Conservation (phyloP, 2,329 filamentous ascomycete genomes). For the Trichothecium sympodiale region DNA sequence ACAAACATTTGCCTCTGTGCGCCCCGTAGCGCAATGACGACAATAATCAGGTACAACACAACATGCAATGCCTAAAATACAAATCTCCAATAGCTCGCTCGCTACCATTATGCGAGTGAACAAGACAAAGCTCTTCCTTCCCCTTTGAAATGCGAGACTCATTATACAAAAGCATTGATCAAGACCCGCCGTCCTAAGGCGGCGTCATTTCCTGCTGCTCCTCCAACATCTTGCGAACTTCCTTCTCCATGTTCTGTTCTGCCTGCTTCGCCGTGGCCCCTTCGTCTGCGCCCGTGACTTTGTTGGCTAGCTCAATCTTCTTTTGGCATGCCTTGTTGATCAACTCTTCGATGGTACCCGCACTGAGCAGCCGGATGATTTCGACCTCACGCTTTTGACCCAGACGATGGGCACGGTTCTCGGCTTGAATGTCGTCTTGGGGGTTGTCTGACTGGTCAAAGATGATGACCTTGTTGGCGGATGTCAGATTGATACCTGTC, state of each 20-base stretch:
- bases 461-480: slow-evolving; percentile 94
- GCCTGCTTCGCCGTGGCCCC: slow-evolving; percentile 3
- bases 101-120: too few species aligned
- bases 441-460: slow-evolving; percentile 97
- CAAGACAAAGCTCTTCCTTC: too few species aligned
- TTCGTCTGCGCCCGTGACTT: slow-evolving; percentile 31
- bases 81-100: too few species aligned
- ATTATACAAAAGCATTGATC: too few species aligned
- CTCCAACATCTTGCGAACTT: slow-evolving; percentile 33
- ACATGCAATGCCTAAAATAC: too few species aligned
- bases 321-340: slow-evolving; percentile 86
- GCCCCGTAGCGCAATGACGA: too few species aligned
- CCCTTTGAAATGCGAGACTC: too few species aligned
- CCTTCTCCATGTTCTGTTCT: slow-evolving; percentile 28
- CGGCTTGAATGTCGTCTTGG: slow-evolving; percentile 95
- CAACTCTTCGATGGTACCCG: slow-evolving; percentile 80
- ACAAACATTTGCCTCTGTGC: too few species aligned
- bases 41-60: too few species aligned
- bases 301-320: slow-evolving; percentile 76
- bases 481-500: slow-evolving; percentile 92
- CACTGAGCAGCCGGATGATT: slow-evolving; percentile 73
- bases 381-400: slow-evolving; percentile 88
- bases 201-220: slow-evolving; percentile 23
- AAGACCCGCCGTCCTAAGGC: slow-evolving; percentile 18
- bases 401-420: slow-evolving; percentile 91